Evolutionary conservation across 1,284 basidiomycete genomes (phyloP).

Genomic region (Cryptococcus amylolentus): DNA sequence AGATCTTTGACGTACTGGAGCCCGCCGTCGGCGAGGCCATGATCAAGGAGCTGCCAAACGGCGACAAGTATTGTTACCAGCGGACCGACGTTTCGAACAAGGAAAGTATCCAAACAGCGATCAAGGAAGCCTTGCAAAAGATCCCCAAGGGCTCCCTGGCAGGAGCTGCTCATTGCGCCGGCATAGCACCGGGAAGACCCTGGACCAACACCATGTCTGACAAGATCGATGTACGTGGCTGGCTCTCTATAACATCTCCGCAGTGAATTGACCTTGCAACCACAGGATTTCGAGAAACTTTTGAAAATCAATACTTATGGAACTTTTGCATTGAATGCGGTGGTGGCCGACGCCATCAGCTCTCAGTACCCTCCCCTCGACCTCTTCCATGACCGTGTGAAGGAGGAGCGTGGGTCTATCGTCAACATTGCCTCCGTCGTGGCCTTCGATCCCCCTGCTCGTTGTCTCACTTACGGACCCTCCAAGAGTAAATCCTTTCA

Average conservation of each 20-base stretch:
- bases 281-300: slow-evolving; percentile 21
- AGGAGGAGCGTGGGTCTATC: slow-evolving; percentile 43
- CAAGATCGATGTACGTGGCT: slow-evolving; percentile 27
- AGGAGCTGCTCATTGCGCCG: slow-evolving; percentile 42
- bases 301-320: slow-evolving; percentile 40
- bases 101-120: slow-evolving; percentile 22
- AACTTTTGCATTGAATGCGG: slow-evolving; percentile 41
- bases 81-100: slow-evolving; percentile 28
- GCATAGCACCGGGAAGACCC: slow-evolving; percentile 28
- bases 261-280: neutral
- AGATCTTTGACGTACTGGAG: slow-evolving; percentile 23
- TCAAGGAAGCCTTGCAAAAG: slow-evolving; percentile 15
- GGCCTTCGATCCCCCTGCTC: slow-evolving; percentile 33
- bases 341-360: slow-evolving; percentile 44
- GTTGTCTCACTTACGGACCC: slow-evolving; percentile 39
- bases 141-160: slow-evolving; percentile 31
- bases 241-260: neutral
- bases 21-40: slow-evolving; percentile 10
- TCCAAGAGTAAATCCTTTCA: slow-evolving; percentile 33
- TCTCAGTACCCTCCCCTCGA: slow-evolving; percentile 23
- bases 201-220: slow-evolving; percentile 40
- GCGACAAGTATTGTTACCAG: slow-evolving; percentile 19
- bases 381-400: slow-evolving; percentile 9
- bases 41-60: slow-evolving; percentile 12
- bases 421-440: slow-evolving; percentile 44